Percentiles rank a stretch among this genome's conserved stretches.
phyloP scores from a whole-genome alignment of 768 basidiomycete species.

The Termitomyces sp. region DNA sequence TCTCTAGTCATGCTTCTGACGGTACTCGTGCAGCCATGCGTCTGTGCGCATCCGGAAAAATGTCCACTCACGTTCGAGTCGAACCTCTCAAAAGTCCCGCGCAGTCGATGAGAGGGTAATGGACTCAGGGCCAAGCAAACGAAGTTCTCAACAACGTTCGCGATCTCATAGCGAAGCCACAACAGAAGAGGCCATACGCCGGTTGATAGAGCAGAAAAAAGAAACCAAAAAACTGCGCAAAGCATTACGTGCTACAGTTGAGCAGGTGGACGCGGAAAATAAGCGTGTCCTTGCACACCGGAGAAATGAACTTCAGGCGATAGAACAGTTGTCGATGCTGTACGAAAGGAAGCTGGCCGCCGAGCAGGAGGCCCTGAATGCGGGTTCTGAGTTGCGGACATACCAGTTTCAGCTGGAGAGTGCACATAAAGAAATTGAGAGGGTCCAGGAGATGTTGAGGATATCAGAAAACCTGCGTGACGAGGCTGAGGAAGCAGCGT shows the following conservation, averaged over 20 bases:
- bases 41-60: neutral
- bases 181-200: constrained; percentile 23
- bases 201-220: constrained; percentile 25
- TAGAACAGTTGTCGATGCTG: constrained; percentile 26
- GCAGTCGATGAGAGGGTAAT: neutral
- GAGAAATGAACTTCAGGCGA: constrained; percentile 24
- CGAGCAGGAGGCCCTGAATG: constrained; percentile 30
- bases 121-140: constrained; percentile 8
- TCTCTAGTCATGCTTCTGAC: neutral
- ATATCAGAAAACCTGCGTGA: constrained; percentile 45
- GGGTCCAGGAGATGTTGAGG: constrained; percentile 44
- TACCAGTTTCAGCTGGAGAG: constrained; percentile 34
- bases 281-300: constrained; percentile 28
- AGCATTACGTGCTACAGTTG: constrained; percentile 28
- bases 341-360: constrained; percentile 30
- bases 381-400: constrained; percentile 29
- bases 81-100: neutral
- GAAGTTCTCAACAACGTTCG: constrained; percentile 5
- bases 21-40: neutral
- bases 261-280: constrained; percentile 28
- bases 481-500: constrained; percentile 51
- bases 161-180: constrained; percentile 6
- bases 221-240: constrained; percentile 29
- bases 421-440: constrained; percentile 44
- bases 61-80: neutral